Conservation (phyloP, 495 filamentous ascomycete genomes). For the Penicillium verhagenii region DNA sequence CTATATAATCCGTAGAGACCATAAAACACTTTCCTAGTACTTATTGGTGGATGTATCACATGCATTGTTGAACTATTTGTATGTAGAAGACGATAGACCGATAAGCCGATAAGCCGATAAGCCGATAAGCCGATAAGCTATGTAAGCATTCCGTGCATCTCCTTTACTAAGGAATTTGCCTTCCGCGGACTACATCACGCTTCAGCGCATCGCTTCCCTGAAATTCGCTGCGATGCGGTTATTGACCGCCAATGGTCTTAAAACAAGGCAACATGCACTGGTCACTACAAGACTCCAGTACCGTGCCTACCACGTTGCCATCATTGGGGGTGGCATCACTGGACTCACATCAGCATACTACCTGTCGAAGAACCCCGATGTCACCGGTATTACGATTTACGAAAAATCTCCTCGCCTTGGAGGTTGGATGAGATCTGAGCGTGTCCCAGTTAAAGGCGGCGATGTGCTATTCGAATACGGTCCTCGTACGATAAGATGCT, state of each 20-base stretch:
- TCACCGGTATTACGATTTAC: constrained; percentile 70
- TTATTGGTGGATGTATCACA: too few species aligned
- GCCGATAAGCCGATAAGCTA: background rate
- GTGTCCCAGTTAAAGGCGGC: constrained; percentile 56
- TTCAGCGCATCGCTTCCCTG: background rate
- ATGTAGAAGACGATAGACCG: too few species aligned
- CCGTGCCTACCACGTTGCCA: constrained; percentile 55
- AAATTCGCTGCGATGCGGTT: constrained; percentile 27
- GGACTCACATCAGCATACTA: constrained; percentile 81
- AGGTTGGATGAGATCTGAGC: constrained; percentile 78
- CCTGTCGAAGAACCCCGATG: constrained; percentile 58
- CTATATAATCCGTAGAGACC: background rate
- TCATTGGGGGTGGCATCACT: constrained; percentile 88
- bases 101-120: background rate
- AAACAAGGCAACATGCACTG: constrained; percentile 16
- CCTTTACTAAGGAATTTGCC: background rate
- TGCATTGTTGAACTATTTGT: background rate
- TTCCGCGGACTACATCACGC: background rate
- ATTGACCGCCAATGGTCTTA: constrained; percentile 23
- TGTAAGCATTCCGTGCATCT: too few species aligned
- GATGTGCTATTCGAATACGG: constrained; percentile 80
- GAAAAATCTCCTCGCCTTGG: constrained; percentile 69
- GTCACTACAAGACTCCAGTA: constrained; percentile 14
- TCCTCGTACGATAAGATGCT: constrained; percentile 71
- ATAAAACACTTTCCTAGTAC: background rate